These are phyloP conservation scores for Penicillium cataractarum DNA, from an alignment of 495 filamentous ascomycete species.

Conservation along the genomic window DNA sequence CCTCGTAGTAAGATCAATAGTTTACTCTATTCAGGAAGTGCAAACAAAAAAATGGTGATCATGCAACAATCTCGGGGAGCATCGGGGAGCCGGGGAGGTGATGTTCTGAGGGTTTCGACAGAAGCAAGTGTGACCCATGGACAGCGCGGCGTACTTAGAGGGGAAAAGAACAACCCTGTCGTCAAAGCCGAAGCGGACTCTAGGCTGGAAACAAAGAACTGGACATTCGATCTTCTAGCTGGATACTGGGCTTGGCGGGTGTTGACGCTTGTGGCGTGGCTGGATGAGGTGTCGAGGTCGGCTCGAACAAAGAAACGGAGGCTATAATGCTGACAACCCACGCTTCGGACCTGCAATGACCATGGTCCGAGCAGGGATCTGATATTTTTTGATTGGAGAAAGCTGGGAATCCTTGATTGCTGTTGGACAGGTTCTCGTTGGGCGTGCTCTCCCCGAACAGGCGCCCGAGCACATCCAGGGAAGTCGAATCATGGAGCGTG, in stretches of 20 bases:
- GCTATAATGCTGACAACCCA: background rate
- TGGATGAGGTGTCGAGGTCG: background rate
- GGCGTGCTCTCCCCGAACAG: background rate
- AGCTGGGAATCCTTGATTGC: background rate
- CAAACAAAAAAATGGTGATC: slow-evolving; percentile 3
- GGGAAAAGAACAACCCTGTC: slow-evolving; percentile 8
- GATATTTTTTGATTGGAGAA: background rate
- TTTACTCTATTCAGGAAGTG: slow-evolving; percentile 13
- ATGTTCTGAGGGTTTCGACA: slow-evolving; percentile 3
- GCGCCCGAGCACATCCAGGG: background rate
- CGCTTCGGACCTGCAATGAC: slow-evolving; percentile 3
- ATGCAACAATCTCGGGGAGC: slow-evolving; percentile 17
- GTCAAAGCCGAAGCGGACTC: background rate
- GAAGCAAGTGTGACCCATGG: slow-evolving; percentile 24
- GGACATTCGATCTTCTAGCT: slow-evolving; percentile 1
- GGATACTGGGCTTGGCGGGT: background rate
- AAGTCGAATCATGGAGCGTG: background rate
- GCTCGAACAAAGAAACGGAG: slow-evolving; percentile 14
- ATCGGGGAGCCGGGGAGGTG: slow-evolving; percentile 23
- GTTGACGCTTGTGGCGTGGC: slow-evolving; percentile 11
- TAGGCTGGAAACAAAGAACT: slow-evolving; percentile 23
- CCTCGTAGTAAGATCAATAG: background rate
- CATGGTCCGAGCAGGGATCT: slow-evolving; percentile 2
- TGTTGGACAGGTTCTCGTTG: background rate
- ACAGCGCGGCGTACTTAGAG: slow-evolving; percentile 16